Evolutionary conservation across 1,139 yeast species (phyloP).

Genomic region (Magnusiomyces paraingens): DNA sequence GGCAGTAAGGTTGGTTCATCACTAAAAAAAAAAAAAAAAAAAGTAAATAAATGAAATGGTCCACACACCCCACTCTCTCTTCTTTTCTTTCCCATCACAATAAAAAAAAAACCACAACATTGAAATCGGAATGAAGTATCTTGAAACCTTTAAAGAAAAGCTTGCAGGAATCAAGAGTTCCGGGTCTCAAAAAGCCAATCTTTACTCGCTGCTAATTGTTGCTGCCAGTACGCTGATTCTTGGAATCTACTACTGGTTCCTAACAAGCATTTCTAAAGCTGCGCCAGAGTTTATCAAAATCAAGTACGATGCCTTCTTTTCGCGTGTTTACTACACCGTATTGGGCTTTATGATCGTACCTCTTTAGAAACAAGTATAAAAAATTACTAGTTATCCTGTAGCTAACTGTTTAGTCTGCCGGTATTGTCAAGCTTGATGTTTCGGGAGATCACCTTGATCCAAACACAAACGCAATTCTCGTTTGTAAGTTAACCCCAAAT

Average conservation of each 20-base stretch:
- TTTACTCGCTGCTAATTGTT: background rate
- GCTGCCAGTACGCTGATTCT: background rate
- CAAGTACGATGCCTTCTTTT: background rate
- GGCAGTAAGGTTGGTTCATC: background rate
- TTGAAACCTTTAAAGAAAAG: constrained; percentile 9
- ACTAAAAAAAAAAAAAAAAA: background rate
- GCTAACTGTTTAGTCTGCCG: constrained; percentile 7
- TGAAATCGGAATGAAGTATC: background rate
- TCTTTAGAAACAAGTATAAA: background rate
- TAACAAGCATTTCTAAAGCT: background rate
- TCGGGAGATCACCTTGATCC: constrained; percentile 15
- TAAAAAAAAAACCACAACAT: background rate
- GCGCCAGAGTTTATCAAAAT: background rate
- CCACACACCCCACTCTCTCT: background rate
- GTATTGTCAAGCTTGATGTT: constrained; percentile 10
- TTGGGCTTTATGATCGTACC: constrained; percentile 4
- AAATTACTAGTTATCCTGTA: background rate
- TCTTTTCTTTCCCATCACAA: background rate
- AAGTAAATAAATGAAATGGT: background rate
- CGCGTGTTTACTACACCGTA: constrained; percentile 1
- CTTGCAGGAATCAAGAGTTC: constrained; percentile 1
- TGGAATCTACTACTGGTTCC: background rate
- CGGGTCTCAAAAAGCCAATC: constrained; percentile 1
- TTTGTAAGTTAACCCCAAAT: constrained; percentile 10
- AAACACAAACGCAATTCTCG: constrained; percentile 12